Percentiles rank a stretch among this genome's conserved stretches.
Conservation (phyloP, 495 filamentous ascomycete genomes). For the Rostrohypoxylon terebratum region DNA sequence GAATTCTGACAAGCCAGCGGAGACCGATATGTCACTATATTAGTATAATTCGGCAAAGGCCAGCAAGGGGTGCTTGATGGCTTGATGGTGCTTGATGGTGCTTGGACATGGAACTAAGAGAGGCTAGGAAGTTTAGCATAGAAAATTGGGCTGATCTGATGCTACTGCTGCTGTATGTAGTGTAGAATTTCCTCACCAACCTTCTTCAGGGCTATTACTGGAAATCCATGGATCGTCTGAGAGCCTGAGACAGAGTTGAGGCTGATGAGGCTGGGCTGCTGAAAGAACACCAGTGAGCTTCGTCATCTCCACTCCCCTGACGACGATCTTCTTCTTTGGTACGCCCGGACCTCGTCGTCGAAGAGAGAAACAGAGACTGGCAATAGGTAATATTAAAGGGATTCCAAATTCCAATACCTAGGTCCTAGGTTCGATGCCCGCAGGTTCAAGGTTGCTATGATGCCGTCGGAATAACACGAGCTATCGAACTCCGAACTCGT, state of each 20-base stretch:
- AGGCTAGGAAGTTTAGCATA: constrained; percentile 1
- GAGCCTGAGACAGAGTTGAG: constrained; percentile 36
- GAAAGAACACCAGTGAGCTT: constrained; percentile 16
- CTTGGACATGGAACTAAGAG: constrained; percentile 19
- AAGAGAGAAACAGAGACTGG: neutral
- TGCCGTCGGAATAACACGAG: constrained; percentile 7
- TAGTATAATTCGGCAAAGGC: constrained; percentile 11
- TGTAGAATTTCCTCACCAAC: constrained; percentile 20
- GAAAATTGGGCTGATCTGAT: constrained; percentile 23
- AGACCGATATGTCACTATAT: constrained; percentile 14
- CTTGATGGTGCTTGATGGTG: constrained; percentile 22
- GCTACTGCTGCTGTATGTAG: too few relatives aligned
- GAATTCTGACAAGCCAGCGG: constrained; percentile 14
- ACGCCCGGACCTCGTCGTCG: neutral
- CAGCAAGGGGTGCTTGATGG: constrained; percentile 25
- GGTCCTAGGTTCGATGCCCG: neutral
- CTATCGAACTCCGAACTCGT: constrained; percentile 15
- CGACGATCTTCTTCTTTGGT: neutral
- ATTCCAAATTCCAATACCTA: too few relatives aligned
- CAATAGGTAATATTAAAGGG: constrained; percentile 1
- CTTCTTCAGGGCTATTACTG: constrained; percentile 18
- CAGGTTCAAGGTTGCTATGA: neutral
- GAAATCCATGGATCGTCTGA: constrained; percentile 18
- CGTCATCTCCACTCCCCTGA: constrained; percentile 6
- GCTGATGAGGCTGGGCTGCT: constrained; percentile 38